Evolutionary conservation across 2,329 filamentous ascomycete genomes (phyloP).

Genomic region (Beauveria varroae): DNA sequence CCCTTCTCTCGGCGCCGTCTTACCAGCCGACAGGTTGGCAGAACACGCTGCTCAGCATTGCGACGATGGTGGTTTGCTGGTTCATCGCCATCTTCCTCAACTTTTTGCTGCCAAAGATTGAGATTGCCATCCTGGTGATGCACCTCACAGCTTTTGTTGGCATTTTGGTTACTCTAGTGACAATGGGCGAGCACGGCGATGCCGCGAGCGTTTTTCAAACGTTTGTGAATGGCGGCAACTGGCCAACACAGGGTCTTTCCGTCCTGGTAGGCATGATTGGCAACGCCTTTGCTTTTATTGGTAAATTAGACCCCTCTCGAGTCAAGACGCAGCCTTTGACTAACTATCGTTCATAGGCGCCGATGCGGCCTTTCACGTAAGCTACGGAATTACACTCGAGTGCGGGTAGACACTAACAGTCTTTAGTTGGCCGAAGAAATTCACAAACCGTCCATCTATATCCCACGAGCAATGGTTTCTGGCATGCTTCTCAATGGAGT

Average conservation of each 20-base stretch:
- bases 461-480: constrained; percentile 43
- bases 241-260: constrained; percentile 22
- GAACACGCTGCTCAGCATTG: constrained; percentile 7
- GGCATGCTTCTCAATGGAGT: constrained; percentile 42
- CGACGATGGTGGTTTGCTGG: background rate
- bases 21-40: constrained; percentile 6
- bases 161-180: constrained; percentile 2
- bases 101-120: constrained; percentile 11
- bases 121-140: constrained; percentile 7
- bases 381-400: background rate
- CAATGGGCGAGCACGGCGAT: constrained; percentile 4
- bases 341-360: constrained; percentile 4
- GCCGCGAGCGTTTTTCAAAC: constrained; percentile 5
- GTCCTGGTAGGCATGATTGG: constrained; percentile 39
- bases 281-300: constrained; percentile 28
- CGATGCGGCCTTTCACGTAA: constrained; percentile 23
- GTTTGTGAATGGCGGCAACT: constrained; percentile 32
- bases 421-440: constrained; percentile 23
- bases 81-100: background rate
- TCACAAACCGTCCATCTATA: constrained; percentile 37
- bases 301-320: background rate
- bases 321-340: background rate
- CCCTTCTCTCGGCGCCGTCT: background rate
- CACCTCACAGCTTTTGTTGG: constrained; percentile 8
- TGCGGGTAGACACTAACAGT: background rate